Conservation (phyloP, 768 basidiomycete genomes). For the Mycena rebaudengoi region DNA sequence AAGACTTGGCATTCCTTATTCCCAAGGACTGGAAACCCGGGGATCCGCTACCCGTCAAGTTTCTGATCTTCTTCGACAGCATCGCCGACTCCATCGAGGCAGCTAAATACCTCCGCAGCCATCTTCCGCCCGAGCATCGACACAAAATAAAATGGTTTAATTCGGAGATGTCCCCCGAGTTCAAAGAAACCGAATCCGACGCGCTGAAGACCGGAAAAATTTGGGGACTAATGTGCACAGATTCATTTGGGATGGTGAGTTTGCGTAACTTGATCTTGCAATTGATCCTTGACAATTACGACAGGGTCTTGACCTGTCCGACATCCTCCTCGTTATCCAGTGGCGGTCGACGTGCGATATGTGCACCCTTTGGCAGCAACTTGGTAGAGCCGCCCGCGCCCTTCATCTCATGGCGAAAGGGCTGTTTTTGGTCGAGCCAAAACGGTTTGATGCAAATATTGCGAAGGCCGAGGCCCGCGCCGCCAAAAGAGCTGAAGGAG, state of each 20-base stretch:
- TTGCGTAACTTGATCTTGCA: not conserved
- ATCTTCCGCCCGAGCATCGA: slow-evolving; percentile 11
- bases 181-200: slow-evolving; percentile 2
- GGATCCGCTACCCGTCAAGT: slow-evolving; percentile 17
- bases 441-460: slow-evolving; percentile 29
- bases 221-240: slow-evolving; percentile 30
- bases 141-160: slow-evolving; percentile 32
- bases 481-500: not conserved
- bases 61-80: slow-evolving; percentile 31
- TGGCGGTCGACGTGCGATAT: slow-evolving; percentile 30
- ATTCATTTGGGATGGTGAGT: slow-evolving; percentile 36
- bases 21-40: not conserved
- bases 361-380: too few species aligned
- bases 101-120: slow-evolving; percentile 4
- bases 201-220: slow-evolving; percentile 15
- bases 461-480: not conserved
- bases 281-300: not conserved
- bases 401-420: slow-evolving; percentile 11
- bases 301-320: slow-evolving; percentile 40
- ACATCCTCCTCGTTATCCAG: slow-evolving; percentile 38
- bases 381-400: slow-evolving; percentile 25
- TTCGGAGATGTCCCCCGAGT: slow-evolving; percentile 25
- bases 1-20: slow-evolving; percentile 23
- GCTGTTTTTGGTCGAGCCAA: slow-evolving; percentile 25
- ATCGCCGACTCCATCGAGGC: slow-evolving; percentile 15